Percentiles rank a stretch among this genome's conserved stretches.
Conservation (phyloP, 2,329 filamentous ascomycete genomes). For the Calonectria pseudoreteaudii region DNA sequence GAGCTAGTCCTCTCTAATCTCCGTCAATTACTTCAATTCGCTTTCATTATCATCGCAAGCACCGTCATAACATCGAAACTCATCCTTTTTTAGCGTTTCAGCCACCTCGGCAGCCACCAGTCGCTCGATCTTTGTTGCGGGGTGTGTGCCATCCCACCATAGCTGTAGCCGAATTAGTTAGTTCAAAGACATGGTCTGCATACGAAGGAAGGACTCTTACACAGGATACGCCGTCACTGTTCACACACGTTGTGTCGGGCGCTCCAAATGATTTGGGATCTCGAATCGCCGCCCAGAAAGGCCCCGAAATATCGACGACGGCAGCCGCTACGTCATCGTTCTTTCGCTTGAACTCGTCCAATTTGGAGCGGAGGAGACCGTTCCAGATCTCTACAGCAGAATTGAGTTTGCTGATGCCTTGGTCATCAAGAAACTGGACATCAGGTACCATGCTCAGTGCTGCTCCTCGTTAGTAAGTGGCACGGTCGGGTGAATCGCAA, state of each 20-base stretch:
- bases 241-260: background rate
- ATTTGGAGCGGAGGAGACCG: background rate
- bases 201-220: background rate
- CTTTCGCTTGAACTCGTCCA: conserved; percentile 5
- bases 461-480: background rate
- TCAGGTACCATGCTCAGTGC: conserved; percentile 14
- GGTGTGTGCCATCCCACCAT: conserved; percentile 18
- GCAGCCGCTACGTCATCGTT: background rate
- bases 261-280: conserved; percentile 13
- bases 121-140: conserved; percentile 15
- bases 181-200: background rate
- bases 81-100: background rate
- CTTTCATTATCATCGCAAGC: background rate
- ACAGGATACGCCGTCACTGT: conserved; percentile 7
- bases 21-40: background rate
- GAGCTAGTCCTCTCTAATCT: background rate
- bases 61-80: conserved; percentile 4
- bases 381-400: conserved; percentile 17
- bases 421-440: conserved; percentile 3
- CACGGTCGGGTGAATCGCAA: background rate
- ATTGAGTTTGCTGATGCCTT: conserved; percentile 16
- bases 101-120: conserved; percentile 19
- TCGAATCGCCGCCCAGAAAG: conserved; percentile 4
- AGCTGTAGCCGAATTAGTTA: background rate
- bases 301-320: conserved; percentile 5